A percentile compares a stretch with the other conserved stretches of the same genome.
phyloP scores from a whole-genome alignment of 176 grass and related monocot genomes.

The Panicum miliaceum region DNA sequence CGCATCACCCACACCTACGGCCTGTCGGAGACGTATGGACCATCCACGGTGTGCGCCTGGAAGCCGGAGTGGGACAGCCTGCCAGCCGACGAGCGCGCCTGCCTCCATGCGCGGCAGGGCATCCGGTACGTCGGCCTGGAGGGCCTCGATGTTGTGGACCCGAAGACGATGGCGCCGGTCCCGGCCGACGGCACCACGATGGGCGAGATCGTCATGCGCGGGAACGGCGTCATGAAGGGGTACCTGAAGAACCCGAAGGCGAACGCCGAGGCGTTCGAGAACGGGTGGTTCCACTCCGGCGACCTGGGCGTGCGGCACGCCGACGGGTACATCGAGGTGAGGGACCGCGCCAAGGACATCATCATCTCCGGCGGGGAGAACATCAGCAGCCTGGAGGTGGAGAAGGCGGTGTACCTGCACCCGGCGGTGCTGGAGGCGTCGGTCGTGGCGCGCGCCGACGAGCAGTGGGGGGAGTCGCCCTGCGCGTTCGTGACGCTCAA shows the following conservation, averaged over 20 bases:
- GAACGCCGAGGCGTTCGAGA: slow-evolving; percentile 76
- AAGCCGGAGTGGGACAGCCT: slow-evolving; percentile 93
- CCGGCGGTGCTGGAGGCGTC: slow-evolving; percentile 83
- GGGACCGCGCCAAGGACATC: slow-evolving; percentile 97
- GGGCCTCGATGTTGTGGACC: slow-evolving; percentile 72
- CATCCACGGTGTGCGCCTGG: slow-evolving; percentile 86
- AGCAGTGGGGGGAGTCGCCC: slow-evolving; percentile 93
- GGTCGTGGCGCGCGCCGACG: slow-evolving; percentile 82
- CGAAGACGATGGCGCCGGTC: slow-evolving; percentile 73
- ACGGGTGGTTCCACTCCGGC: slow-evolving; percentile 94
- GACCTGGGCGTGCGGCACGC: slow-evolving; percentile 78
- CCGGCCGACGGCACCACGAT: slow-evolving; percentile 71
- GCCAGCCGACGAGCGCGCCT: slow-evolving; percentile 59
- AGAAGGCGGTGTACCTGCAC: slow-evolving; percentile 81
- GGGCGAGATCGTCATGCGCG: slow-evolving; percentile 93
- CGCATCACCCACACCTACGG: slow-evolving; percentile 91
- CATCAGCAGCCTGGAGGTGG: slow-evolving; percentile 95
- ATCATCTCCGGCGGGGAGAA: slow-evolving; percentile 99
- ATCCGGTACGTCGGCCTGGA: slow-evolving; percentile 79
- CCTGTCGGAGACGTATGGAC: slow-evolving; percentile 87
- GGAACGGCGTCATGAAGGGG: slow-evolving; percentile 92
- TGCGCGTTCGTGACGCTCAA: slow-evolving; percentile 87
- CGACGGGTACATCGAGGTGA: slow-evolving; percentile 90
- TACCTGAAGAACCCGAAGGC: slow-evolving; percentile 86
- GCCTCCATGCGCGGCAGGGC: slow-evolving; percentile 83